Evolutionary conservation across 805 yeast species (phyloP), one percentile per base, ranked within the genome.

Genomic region (Pichia paraexigua): DNA sequence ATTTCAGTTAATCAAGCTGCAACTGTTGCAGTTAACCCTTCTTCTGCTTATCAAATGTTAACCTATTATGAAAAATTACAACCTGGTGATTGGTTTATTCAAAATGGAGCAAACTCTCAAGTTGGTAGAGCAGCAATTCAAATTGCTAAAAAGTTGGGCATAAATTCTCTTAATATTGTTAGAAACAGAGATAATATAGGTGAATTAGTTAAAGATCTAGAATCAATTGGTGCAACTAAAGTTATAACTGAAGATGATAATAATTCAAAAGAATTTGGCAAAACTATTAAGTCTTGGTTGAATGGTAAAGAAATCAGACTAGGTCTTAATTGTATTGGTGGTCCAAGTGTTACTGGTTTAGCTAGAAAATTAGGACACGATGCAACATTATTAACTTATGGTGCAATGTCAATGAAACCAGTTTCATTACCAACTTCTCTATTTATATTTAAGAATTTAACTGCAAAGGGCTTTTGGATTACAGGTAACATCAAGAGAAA

Each of bases 401-500:
- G 99, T 35, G 98, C 96, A 40, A 94, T 94, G 99, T 88, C 97
- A 3, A 82, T 84, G 74, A 91, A 88, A 70, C 99, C 99, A 2
- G 95, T 94, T 12, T 78, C 80, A n/a, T 69, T 94, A 51, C 97
- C 98, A 41, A 89, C 97, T 1, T 80, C 95, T 0, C 71, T 87
- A 53, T 87, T 87, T 63, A 91, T 94, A 57, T 94, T 94, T 75
- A 94, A 92, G 68, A 86, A 91, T 63, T 69, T 94, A 51, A 82
- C 85, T 7, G 82, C 90, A 49, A 78, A 82, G 28, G 99, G 99
- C 0, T 94, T 87, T 71, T 94, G 99, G 99, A 82, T 90, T 52
- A 86, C 96, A 13, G 80, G 73, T 43, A 81, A 81, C 71, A 73
- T 79, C 47, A 75, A 77, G 53, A 66, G 71, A 49, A 69, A 85